Evolutionary conservation across 2,329 filamentous ascomycete species (phyloP), one percentile per base, ranked within the genome.

Genomic region (Cladosporium sp.): DNA sequence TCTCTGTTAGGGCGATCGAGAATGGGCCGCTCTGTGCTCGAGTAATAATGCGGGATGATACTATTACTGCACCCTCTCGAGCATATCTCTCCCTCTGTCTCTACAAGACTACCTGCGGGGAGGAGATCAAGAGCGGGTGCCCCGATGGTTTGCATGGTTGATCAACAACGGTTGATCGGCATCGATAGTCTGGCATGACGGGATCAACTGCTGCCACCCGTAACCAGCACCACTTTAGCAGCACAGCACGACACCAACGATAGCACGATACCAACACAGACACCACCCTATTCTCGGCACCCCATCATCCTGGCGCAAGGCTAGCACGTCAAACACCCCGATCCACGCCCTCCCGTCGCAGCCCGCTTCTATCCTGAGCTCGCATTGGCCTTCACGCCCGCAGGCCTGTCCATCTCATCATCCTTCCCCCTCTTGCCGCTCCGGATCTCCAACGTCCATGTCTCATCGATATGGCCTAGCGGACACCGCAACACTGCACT

Each of bases 361-460:
- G n/a, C 44, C 52, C 52, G 52, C 52, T 28, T 55, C 52, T 55
- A 34, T 55, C 15, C 28, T 21, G 52, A 15, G 52, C 52, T 24
- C 59, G 44, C 59, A 62, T 62, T 62, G 59, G 59, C 47, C 59
- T 62, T 62, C 59, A 62, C 59, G n/a, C 59, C 28, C 59, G 44
- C 59, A 62, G 44, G 18, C 55, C 55, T 44, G 38, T 44, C 38
- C 34, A 30, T 52, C 28, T 18, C 52, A 30, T 18, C 54, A 36
- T 36, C 55, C 55, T 58, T 59, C 38, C 57, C 57, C 57, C 57
- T 47, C 47, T 44, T 54, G 21, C 61, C 61, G 61, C 36, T 47
- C 51, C 61, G 61, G 61, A 55, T 64, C 61, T 64, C 61, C 61
- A 64, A 64, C 61, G 51, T 41, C 61, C 61, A 64, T 64, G 61